Conservation (phyloP, 2,329 filamentous ascomycete species). For the Pseudogymnoascus sp. region DNA sequence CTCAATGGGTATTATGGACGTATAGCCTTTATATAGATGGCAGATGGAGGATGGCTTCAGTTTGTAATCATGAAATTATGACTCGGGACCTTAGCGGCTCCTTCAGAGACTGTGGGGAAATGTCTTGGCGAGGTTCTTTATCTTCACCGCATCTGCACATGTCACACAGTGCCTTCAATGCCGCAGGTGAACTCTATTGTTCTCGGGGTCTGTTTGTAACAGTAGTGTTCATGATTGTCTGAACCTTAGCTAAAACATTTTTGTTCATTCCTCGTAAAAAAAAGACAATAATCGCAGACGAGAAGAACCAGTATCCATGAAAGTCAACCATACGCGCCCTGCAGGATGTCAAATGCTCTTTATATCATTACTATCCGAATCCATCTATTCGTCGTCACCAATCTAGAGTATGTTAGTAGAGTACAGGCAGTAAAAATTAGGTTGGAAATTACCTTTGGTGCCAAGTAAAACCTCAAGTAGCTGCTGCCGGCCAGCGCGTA, state of each 20-base stretch:
- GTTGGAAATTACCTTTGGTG: slow-evolving; percentile 67
- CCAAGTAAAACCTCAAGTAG: slow-evolving; percentile 93
- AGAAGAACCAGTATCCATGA: slow-evolving; percentile 9
- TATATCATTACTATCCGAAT: slow-evolving; percentile 4
- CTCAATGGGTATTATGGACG: neutral
- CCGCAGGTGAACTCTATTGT: neutral
- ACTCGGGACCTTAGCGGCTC: neutral
- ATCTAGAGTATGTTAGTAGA: slow-evolving; percentile 46
- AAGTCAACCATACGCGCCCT: slow-evolving; percentile 7
- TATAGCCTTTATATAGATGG: slow-evolving; percentile 1
- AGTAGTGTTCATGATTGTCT: neutral
- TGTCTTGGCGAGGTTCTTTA: neutral
- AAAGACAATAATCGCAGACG: slow-evolving; percentile 9
- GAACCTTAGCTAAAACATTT: slow-evolving; percentile 7
- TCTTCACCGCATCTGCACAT: neutral
- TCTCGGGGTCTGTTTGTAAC: neutral
- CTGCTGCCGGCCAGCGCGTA: slow-evolving; percentile 75
- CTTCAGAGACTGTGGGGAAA: neutral
- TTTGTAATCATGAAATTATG: slow-evolving; percentile 4
- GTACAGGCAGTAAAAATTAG: neutral
- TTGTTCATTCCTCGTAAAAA: neutral
- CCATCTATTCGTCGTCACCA: slow-evolving; percentile 53
- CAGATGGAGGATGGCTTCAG: neutral
- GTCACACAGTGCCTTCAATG: neutral
- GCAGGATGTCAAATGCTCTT: slow-evolving; percentile 7